These are phyloP conservation scores for Hura crepitans DNA, from an alignment of 441 rosid species.

Conservation along the genomic window DNA sequence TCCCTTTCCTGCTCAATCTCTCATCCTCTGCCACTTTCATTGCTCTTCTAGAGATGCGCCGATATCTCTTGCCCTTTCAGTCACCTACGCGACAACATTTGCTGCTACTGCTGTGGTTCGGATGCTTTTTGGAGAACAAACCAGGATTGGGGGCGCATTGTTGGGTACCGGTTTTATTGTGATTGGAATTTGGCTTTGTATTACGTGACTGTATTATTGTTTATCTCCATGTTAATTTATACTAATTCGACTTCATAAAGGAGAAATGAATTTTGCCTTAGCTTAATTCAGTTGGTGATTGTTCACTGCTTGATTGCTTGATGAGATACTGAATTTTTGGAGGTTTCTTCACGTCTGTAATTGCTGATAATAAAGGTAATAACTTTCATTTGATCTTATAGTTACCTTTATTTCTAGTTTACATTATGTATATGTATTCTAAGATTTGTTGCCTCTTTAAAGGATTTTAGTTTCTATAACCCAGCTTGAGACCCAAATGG, in stretches of 20 bases:
- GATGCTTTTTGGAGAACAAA: constrained; percentile 64
- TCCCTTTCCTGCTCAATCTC: constrained; percentile 76
- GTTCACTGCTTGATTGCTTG: constrained; percentile 4
- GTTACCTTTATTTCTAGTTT: too few species aligned
- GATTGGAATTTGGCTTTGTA: constrained; percentile 77
- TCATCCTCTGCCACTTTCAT: constrained; percentile 92
- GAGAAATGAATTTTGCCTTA: neutral
- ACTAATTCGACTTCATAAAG: too few species aligned
- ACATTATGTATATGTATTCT: too few species aligned
- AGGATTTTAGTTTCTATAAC: neutral
- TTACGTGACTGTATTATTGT: constrained; percentile 26
- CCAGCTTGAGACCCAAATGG: neutral
- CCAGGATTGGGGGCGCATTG: constrained; percentile 49
- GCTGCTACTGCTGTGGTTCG: constrained; percentile 82
- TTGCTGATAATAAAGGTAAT: neutral
- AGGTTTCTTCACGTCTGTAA: neutral
- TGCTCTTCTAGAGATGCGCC: constrained; percentile 64
- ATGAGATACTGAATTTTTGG: neutral
- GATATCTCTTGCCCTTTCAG: constrained; percentile 78
- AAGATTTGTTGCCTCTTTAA: neutral
- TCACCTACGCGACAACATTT: constrained; percentile 84
- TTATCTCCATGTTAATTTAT: neutral
- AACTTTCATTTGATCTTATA: neutral
- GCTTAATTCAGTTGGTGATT: neutral
- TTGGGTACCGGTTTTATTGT: constrained; percentile 65